Evolutionary conservation across 2,329 filamentous ascomycete genomes (phyloP).

Genomic region (Zymoseptoria brevis): DNA sequence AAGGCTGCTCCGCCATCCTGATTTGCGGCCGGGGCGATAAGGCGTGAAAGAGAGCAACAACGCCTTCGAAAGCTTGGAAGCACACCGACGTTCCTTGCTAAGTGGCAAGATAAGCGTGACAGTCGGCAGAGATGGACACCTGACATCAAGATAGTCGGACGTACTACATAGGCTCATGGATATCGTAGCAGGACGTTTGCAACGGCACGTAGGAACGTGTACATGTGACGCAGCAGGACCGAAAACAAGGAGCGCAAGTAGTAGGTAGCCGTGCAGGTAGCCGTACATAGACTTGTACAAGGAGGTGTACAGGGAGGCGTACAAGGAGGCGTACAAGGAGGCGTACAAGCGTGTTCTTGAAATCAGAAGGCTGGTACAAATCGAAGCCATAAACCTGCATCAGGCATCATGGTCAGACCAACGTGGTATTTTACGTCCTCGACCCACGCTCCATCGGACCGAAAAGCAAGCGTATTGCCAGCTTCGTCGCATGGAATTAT

Average conservation of each 20-base stretch:
- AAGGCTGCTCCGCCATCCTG: not conserved
- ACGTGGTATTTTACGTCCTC: constrained; percentile 3
- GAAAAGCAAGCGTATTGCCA: not conserved
- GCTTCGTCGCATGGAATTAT: constrained; percentile 1
- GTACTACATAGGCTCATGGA: not conserved
- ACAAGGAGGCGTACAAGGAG: not conserved
- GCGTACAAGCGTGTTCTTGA: not conserved
- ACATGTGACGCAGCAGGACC: too few relatives aligned
- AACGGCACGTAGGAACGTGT: too few relatives aligned
- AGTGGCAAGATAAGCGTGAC: too few relatives aligned
- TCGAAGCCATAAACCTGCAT: not conserved
- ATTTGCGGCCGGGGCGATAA: not conserved
- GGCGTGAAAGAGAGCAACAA: not conserved
- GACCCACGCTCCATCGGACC: constrained; percentile 1
- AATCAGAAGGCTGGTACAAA: not conserved
- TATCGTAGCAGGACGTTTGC: not conserved
- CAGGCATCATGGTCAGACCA: constrained; percentile 5
- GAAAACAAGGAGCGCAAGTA: too few relatives aligned
- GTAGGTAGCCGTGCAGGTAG: not conserved
- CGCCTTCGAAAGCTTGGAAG: not conserved
- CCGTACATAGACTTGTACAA: not conserved
- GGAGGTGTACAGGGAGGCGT: not conserved
- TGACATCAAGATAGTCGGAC: not conserved
- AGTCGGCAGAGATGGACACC: not conserved
- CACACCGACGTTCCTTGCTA: too few relatives aligned